phyloP scores from a whole-genome alignment of 2,329 filamentous ascomycete species.

The Drechslerella dactyloides region DNA sequence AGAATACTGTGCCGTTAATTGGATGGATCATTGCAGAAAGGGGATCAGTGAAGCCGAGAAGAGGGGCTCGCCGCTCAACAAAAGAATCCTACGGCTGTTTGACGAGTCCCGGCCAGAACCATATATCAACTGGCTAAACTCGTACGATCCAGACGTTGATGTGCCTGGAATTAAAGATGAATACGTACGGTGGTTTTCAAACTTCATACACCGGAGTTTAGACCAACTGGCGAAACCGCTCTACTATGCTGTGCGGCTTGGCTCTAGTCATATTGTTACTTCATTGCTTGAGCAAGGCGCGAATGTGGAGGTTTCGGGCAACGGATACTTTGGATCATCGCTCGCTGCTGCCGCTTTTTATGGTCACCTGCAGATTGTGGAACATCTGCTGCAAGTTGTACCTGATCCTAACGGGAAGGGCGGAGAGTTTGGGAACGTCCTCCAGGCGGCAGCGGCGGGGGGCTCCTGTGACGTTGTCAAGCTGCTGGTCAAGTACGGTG shows the following conservation, averaged over 20 bases:
- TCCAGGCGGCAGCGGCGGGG: constrained; percentile 51
- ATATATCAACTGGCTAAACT: constrained; percentile 33
- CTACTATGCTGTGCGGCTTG: constrained; percentile 24
- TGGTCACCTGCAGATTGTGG: constrained; percentile 55
- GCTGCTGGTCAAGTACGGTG: constrained; percentile 46
- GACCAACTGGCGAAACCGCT: constrained; percentile 4
- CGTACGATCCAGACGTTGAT: constrained; percentile 22
- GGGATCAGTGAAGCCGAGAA: neutral
- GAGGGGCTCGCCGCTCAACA: neutral
- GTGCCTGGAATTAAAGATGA: constrained; percentile 1
- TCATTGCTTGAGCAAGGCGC: constrained; percentile 6
- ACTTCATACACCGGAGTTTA: neutral
- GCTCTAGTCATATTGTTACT: neutral
- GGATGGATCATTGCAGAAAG: constrained; percentile 23
- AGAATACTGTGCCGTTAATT: constrained; percentile 28
- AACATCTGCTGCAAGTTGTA: constrained; percentile 55
- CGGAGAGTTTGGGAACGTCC: constrained; percentile 51
- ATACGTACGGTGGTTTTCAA: neutral
- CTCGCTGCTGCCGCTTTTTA: constrained; percentile 55
- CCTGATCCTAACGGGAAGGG: constrained; percentile 54
- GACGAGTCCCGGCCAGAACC: neutral
- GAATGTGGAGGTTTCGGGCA: constrained; percentile 13
- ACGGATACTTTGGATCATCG: constrained; percentile 53
- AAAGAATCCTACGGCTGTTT: constrained; percentile 15
- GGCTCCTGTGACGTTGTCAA: constrained; percentile 44